Evolutionary conservation across 208 protist genomes (phyloP), one percentile per base, ranked within the genome.

Genomic region (Trypanosoma lewisi): DNA sequence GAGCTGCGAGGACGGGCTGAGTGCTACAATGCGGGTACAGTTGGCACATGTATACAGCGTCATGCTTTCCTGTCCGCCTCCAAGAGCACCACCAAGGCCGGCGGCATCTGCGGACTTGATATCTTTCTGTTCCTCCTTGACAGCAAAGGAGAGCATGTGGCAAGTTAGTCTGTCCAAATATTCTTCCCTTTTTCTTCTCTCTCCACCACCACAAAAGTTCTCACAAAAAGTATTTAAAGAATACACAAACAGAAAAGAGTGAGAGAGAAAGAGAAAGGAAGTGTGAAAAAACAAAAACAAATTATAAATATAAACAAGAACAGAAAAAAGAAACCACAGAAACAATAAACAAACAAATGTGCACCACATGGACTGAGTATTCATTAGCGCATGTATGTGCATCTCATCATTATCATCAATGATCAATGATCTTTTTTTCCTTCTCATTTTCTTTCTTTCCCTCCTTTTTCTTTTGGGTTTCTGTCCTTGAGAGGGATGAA

Each of bases 11-110:
- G 64, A 67, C 19, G 70, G 65, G 23, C 74, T 80, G 21, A 95
- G 63, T 21, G 66, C 74, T 12, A 95, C 76, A 28, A 80, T 65
- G 14, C 75, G 61, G 2, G 84, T 95, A 73, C 89, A 95, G 70
- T 87, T 93, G 14, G 71, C 89, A 50, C 89, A 95, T 4, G 81
- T 78, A 70, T 95, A 95, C 14, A 88, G 63, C 19, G 83, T 83
- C 21, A 80, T 80, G 19, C 66, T 48, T 21, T 85, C 63, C 16
- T 57, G 31, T 23, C 23, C 30, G 21, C 9, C 61, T 17, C 68
- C 74, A 14, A 12, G 37, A 30, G 31, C 33, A 21, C 0, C 30
- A 21, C 12, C 47, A 49, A 61, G 44, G 63, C 30, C 48, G 19
- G 70, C 58, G 33, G 58, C 52, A 16, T 59, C 65, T 25, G 56